phyloP scores from a whole-genome alignment of 2,329 filamentous ascomycete genomes.

The Venturia aucupariae region DNA sequence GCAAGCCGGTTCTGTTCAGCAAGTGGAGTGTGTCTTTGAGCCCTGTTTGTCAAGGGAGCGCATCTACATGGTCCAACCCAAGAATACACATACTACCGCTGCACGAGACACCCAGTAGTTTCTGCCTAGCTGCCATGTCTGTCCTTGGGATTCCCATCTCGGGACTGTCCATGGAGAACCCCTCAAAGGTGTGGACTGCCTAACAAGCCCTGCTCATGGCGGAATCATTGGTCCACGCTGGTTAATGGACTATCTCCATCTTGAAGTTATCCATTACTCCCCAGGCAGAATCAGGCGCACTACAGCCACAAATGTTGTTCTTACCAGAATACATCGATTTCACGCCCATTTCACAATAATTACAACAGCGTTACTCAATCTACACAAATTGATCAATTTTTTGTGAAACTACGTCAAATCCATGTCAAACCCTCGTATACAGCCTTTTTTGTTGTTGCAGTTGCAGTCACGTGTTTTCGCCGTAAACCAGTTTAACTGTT shows the following conservation, averaged over 20 bases:
- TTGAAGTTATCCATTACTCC: background rate
- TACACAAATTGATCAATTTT: too few species aligned
- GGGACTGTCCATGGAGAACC: background rate
- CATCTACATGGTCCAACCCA: background rate
- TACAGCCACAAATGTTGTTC: too few species aligned
- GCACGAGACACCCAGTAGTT: background rate
- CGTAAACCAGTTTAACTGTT: too few species aligned
- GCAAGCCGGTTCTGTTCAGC: background rate
- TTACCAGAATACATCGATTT: too few species aligned
- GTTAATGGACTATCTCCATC: background rate
- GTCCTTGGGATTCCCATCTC: background rate
- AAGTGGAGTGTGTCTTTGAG: background rate
- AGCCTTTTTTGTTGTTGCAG: too few species aligned
- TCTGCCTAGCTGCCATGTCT: constrained; percentile 1
- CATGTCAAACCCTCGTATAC: too few species aligned
- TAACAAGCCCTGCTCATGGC: background rate
- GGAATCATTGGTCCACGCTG: background rate
- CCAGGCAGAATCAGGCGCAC: background rate
- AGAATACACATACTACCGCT: background rate
- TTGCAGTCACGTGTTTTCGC: too few species aligned
- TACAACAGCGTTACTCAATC: too few species aligned
- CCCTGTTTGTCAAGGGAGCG: background rate
- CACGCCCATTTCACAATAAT: too few species aligned
- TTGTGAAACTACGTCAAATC: too few species aligned
- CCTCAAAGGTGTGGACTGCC: background rate